phyloP scores from a whole-genome alignment of 306 rosid genomes.

The Adenanthera pavonina region DNA sequence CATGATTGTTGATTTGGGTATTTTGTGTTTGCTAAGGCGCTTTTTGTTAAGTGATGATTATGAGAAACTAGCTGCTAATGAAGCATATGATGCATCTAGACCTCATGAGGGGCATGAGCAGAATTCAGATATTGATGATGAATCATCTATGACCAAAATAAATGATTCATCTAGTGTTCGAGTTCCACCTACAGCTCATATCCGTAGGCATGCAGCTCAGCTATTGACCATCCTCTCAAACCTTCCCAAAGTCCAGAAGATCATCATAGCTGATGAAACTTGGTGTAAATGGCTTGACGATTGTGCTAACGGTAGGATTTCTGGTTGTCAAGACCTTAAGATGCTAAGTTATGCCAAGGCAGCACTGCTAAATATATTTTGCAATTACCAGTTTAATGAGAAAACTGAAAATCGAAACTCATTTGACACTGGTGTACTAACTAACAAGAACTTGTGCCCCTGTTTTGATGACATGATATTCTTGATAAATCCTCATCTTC shows the following conservation, averaged over 20 bases:
- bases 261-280: slow-evolving; percentile 61
- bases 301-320: slow-evolving; percentile 83
- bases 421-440: slow-evolving; percentile 47
- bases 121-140: slow-evolving; percentile 48
- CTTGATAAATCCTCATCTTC: slow-evolving; percentile 82
- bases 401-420: slow-evolving; percentile 46
- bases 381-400: slow-evolving; percentile 48
- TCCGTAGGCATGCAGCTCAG: slow-evolving; percentile 94
- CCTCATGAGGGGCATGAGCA: slow-evolving; percentile 67
- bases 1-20: slow-evolving; percentile 73
- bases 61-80: slow-evolving; percentile 89
- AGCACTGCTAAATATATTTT: slow-evolving; percentile 71
- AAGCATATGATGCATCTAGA: slow-evolving; percentile 89
- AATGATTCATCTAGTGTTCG: slow-evolving; percentile 77
- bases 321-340: slow-evolving; percentile 90
- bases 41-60: slow-evolving; percentile 86
- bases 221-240: slow-evolving; percentile 86
- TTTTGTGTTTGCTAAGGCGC: slow-evolving; percentile 82
- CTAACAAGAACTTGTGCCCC: slow-evolving; percentile 60
- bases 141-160: slow-evolving; percentile 47
- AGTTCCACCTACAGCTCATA: slow-evolving; percentile 97
- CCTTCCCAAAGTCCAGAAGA: slow-evolving; percentile 79
- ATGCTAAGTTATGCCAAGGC: slow-evolving; percentile 90
- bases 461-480: slow-evolving; percentile 77
- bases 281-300: slow-evolving; percentile 93